A percentile compares a stretch with the other conserved stretches of the same genome.
Conservation (phyloP, 768 basidiomycete genomes). For the Lactarius vividus region DNA sequence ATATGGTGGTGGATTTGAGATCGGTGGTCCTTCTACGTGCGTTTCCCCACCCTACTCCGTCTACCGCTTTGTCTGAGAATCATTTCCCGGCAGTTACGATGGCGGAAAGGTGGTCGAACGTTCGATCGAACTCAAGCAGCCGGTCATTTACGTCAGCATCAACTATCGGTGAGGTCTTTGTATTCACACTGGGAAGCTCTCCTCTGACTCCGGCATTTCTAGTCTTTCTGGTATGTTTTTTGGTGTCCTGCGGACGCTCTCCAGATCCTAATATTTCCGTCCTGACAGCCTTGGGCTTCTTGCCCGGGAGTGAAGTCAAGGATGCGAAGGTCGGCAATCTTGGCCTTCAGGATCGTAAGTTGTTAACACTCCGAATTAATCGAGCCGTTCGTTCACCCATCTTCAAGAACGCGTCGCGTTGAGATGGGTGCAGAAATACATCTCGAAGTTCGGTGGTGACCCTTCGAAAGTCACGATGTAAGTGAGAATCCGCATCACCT, state of each 20-base stretch:
- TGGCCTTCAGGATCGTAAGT: slow-evolving; percentile 64
- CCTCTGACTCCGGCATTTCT: background rate
- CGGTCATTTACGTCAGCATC: slow-evolving; percentile 31
- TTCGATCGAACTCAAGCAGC: slow-evolving; percentile 29
- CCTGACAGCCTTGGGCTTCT: slow-evolving; percentile 46
- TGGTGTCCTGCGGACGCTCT: background rate
- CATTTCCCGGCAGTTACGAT: slow-evolving; percentile 24
- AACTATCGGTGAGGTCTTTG: slow-evolving; percentile 31
- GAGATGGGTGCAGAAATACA: slow-evolving; percentile 66
- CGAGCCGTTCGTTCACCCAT: background rate
- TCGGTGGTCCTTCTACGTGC: slow-evolving; percentile 20
- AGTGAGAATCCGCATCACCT: slow-evolving; percentile 23
- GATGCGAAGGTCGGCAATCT: slow-evolving; percentile 55
- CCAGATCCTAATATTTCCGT: background rate
- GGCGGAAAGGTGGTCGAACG: slow-evolving; percentile 30
- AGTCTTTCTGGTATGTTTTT: slow-evolving; percentile 23
- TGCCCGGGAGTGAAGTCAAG: slow-evolving; percentile 50
- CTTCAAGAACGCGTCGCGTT: slow-evolving; percentile 52
- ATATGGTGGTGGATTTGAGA: slow-evolving; percentile 29
- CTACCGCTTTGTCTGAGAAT: background rate
- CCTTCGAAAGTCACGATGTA: slow-evolving; percentile 57
- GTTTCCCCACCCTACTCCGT: background rate
- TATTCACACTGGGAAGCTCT: background rate
- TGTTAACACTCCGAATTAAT: no score
- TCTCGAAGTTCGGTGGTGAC: slow-evolving; percentile 63